A percentile compares a stretch with the other conserved stretches of the same genome.
Conservation (phyloP, 768 basidiomycete species). For the Inosperma sp. region DNA sequence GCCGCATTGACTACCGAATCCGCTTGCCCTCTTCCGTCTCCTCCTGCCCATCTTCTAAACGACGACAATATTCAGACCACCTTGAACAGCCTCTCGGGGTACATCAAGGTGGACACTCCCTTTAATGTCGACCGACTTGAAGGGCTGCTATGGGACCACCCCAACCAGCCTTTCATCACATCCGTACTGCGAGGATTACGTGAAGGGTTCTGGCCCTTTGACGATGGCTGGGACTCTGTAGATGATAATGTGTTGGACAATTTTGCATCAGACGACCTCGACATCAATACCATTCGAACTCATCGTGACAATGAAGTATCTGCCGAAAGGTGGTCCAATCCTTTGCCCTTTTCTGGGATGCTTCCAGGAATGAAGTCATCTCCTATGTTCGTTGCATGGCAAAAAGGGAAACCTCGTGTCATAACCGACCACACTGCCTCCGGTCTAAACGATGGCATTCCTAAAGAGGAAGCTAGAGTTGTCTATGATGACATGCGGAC, state of each 20-base stretch:
- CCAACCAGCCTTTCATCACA: no score
- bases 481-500: constrained; percentile 14
- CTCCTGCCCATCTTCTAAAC: constrained; percentile 10
- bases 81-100: constrained; percentile 19
- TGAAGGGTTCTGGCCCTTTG: constrained; percentile 43
- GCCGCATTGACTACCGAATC: not conserved
- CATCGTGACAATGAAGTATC: constrained; percentile 24
- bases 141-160: constrained; percentile 24
- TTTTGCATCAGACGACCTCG: constrained; percentile 1
- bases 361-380: no score
- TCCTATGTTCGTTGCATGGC: no score
- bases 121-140: constrained; percentile 14
- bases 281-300: constrained; percentile 20
- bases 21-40: constrained; percentile 12
- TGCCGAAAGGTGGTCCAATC: constrained; percentile 16
- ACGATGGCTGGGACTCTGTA: constrained; percentile 12
- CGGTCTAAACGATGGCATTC: no score
- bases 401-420: no score
- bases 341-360: no score
- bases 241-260: constrained; percentile 16
- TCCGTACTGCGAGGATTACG: constrained; percentile 25
- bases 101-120: constrained; percentile 35
- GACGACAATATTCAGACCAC: constrained; percentile 21
- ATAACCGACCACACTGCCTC: no score
- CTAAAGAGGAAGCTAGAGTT: no score